phyloP scores from a whole-genome alignment of 2,329 filamentous ascomycete species.

The Xylaria sp. region DNA sequence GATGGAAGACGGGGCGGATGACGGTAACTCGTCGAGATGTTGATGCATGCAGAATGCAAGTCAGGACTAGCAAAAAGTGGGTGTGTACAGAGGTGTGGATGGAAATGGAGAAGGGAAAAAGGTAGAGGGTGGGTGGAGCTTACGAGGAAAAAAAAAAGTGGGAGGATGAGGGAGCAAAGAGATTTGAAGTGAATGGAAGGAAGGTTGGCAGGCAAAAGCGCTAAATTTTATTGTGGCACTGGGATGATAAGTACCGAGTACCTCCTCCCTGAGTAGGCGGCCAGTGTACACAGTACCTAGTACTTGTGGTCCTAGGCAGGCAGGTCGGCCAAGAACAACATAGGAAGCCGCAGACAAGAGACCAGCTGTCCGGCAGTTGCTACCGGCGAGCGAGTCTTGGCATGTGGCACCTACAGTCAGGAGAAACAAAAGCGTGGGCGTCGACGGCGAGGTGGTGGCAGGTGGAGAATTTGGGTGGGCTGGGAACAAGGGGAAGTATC shows the following conservation, averaged over 20 bases:
- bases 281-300: not conserved
- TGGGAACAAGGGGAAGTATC: not conserved
- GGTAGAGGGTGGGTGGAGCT: slow-evolving; percentile 39
- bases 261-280: not conserved
- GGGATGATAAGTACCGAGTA: slow-evolving; percentile 24
- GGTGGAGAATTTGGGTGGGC: slow-evolving; percentile 19
- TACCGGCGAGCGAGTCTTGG: slow-evolving; percentile 9
- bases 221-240: slow-evolving; percentile 16
- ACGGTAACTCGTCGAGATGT: slow-evolving; percentile 49
- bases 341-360: not conserved
- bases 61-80: slow-evolving; percentile 44
- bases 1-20: slow-evolving; percentile 45
- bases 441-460: slow-evolving; percentile 14
- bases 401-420: not conserved
- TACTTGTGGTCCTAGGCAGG: not conserved
- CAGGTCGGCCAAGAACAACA: not conserved
- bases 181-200: slow-evolving; percentile 26
- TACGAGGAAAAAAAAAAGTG: slow-evolving; percentile 35
- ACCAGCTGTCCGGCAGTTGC: slow-evolving; percentile 28
- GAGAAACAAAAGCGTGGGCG: slow-evolving; percentile 4
- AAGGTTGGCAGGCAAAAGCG: slow-evolving; percentile 36
- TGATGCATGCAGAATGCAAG: slow-evolving; percentile 51
- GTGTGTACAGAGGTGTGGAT: slow-evolving; percentile 34
- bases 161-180: slow-evolving; percentile 31
- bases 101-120: slow-evolving; percentile 33